phyloP scores from a whole-genome alignment of 768 basidiomycete genomes.

The Tylopilus cervinicoccineus region DNA sequence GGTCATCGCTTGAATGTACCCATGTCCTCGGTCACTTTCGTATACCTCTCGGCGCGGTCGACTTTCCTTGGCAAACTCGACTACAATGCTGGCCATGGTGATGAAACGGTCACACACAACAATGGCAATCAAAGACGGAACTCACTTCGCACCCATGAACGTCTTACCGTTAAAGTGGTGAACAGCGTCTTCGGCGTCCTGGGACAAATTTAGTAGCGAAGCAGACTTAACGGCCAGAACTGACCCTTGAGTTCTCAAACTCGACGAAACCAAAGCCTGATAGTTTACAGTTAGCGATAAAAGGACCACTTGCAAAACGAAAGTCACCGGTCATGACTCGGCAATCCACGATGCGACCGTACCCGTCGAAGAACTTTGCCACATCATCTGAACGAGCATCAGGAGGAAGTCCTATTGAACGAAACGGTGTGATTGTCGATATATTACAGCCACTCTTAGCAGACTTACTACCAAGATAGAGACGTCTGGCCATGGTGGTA shows the following conservation, averaged over 20 bases:
- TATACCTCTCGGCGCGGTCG: slow-evolving; percentile 78
- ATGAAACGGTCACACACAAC: neutral
- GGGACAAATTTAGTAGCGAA: slow-evolving; percentile 13
- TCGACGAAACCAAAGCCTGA: slow-evolving; percentile 95
- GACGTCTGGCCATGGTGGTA: slow-evolving; percentile 70
- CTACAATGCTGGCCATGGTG: slow-evolving; percentile 65
- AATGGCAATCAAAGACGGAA: neutral
- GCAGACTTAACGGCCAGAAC: neutral
- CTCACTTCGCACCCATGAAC: slow-evolving; percentile 79
- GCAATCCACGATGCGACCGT: slow-evolving; percentile 85
- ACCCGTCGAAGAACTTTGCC: slow-evolving; percentile 85
- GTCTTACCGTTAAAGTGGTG: slow-evolving; percentile 81
- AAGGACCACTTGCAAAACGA: neutral
- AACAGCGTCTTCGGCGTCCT: slow-evolving; percentile 96
- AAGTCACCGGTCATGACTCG: slow-evolving; percentile 88
- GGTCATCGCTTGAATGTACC: slow-evolving; percentile 36
- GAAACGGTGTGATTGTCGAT: slow-evolving; percentile 1
- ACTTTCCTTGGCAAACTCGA: slow-evolving; percentile 94
- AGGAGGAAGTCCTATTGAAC: slow-evolving; percentile 63
- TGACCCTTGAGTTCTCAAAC: slow-evolving; percentile 80
- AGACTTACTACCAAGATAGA: slow-evolving; percentile 78
- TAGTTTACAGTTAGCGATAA: slow-evolving; percentile 15
- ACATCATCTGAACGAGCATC: slow-evolving; percentile 84
- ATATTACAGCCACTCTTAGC: slow-evolving; percentile 3
- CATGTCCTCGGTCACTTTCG: slow-evolving; percentile 53